Evolutionary conservation across 2,329 filamentous ascomycete genomes (phyloP).

Genomic region (Pseudogymnoascus pannorum): DNA sequence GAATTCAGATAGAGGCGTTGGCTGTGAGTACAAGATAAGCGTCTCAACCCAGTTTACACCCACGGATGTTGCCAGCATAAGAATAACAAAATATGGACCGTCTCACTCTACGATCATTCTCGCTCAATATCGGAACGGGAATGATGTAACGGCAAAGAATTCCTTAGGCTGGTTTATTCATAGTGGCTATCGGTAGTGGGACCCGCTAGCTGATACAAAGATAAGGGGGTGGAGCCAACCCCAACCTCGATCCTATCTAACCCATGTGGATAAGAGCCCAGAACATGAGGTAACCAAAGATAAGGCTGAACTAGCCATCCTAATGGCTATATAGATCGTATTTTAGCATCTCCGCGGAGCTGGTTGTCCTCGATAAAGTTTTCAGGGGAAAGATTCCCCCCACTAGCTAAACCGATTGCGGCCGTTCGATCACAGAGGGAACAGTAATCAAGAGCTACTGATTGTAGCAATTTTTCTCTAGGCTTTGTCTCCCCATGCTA

Average conservation of each 20-base stretch:
- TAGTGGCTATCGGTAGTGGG: background rate
- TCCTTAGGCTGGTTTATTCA: background rate
- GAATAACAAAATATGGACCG: background rate
- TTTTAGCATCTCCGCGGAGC: slow-evolving; percentile 4
- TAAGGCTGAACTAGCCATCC: background rate
- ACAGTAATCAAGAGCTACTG: background rate
- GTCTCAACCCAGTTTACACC: background rate
- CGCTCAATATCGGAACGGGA: background rate
- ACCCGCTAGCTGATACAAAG: background rate
- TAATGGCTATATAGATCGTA: background rate
- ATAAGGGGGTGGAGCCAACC: slow-evolving; percentile 3
- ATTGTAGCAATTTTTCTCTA: background rate
- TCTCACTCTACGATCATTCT: background rate
- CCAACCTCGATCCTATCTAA: slow-evolving; percentile 5
- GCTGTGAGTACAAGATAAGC: background rate
- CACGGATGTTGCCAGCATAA: background rate
- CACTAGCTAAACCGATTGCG: background rate
- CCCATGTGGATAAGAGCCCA: background rate
- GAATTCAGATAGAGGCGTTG: background rate
- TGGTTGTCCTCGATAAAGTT: background rate
- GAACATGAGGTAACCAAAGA: background rate
- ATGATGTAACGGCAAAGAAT: background rate
- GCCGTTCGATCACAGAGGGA: background rate
- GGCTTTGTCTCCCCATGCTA: background rate
- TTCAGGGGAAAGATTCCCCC: background rate